Evolutionary conservation across 768 basidiomycete genomes (phyloP).

Genomic region (Scleroderma bovista): DNA sequence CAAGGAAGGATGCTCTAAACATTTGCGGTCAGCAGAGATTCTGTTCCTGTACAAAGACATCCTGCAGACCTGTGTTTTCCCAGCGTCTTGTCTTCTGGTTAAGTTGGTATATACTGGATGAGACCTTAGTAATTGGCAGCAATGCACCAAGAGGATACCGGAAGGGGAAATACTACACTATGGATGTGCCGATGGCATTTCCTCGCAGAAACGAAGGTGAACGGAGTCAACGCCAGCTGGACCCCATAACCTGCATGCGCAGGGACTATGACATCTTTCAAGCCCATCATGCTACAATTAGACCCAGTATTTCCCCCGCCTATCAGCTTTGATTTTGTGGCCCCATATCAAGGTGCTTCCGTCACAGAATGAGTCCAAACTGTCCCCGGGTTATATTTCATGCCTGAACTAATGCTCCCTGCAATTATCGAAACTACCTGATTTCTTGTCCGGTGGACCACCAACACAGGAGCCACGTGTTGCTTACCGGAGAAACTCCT

Average conservation of each 20-base stretch:
- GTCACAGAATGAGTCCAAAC: too few relatives aligned
- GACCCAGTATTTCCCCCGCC: too few relatives aligned
- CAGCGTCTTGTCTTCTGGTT: constrained; percentile 33
- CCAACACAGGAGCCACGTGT: too few relatives aligned
- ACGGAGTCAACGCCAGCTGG: constrained; percentile 28
- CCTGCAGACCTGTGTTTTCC: constrained; percentile 39
- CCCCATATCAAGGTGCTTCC: too few relatives aligned
- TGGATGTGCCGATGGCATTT: constrained; percentile 40
- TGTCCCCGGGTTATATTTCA: too few relatives aligned
- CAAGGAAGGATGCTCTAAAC: constrained; percentile 45
- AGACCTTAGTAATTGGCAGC: neutral
- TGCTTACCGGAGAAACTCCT: too few relatives aligned
- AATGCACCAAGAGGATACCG: too few relatives aligned
- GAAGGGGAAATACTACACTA: constrained; percentile 23
- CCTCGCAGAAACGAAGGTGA: constrained; percentile 39
- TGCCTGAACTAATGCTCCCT: too few relatives aligned
- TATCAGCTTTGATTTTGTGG: too few relatives aligned
- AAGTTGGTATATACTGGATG: constrained; percentile 30
- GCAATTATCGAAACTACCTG: too few relatives aligned
- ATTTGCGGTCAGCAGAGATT: neutral
- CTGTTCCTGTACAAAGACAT: neutral
- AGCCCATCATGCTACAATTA: constrained; percentile 26
- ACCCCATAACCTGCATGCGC: constrained; percentile 29
- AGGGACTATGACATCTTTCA: constrained; percentile 40
- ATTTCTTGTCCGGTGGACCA: too few relatives aligned